Conservation (phyloP, 202 grass and related monocot genomes). For the Digitaria exilis region DNA sequence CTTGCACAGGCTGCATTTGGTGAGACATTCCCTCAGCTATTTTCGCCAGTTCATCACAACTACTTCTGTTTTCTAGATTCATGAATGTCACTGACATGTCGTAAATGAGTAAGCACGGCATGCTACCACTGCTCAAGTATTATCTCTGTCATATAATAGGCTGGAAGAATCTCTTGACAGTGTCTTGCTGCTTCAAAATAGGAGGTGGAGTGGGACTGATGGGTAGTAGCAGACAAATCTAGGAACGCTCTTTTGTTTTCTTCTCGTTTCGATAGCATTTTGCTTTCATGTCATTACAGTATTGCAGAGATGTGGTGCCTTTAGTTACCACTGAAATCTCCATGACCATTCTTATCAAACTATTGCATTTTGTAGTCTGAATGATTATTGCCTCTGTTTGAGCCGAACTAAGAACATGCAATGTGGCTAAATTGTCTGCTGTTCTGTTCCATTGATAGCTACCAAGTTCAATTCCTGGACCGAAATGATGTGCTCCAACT, state of each 20-base stretch:
- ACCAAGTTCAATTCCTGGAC: not conserved
- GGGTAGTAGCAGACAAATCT: conserved; percentile 3
- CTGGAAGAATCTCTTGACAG: conserved; percentile 39
- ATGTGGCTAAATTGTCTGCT: conserved; percentile 23
- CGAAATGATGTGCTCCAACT: not conserved
- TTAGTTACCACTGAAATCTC: not conserved
- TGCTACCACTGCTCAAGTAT: not conserved
- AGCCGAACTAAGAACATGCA: conserved; percentile 38
- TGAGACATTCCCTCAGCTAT: conserved; percentile 48
- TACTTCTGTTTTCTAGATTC: not conserved
- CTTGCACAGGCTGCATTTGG: conserved; percentile 98
- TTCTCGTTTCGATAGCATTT: conserved; percentile 5
- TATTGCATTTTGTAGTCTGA: not conserved
- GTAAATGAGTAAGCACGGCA: conserved; percentile 14
- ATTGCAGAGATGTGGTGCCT: not conserved
- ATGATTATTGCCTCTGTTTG: conserved; percentile 28
- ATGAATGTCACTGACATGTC: conserved; percentile 12
- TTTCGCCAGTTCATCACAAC: conserved; percentile 29
- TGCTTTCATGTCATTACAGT: not conserved
- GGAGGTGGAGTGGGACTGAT: conserved; percentile 10
- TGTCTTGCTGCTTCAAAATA: conserved; percentile 32
- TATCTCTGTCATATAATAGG: conserved; percentile 30
- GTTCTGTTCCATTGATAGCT: conserved; percentile 6
- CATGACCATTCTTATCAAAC: conserved; percentile 27
- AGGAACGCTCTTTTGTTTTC: conserved; percentile 24